phyloP scores from a whole-genome alignment of 2,329 filamentous ascomycete genomes.

The Setomelanomma holmii region DNA sequence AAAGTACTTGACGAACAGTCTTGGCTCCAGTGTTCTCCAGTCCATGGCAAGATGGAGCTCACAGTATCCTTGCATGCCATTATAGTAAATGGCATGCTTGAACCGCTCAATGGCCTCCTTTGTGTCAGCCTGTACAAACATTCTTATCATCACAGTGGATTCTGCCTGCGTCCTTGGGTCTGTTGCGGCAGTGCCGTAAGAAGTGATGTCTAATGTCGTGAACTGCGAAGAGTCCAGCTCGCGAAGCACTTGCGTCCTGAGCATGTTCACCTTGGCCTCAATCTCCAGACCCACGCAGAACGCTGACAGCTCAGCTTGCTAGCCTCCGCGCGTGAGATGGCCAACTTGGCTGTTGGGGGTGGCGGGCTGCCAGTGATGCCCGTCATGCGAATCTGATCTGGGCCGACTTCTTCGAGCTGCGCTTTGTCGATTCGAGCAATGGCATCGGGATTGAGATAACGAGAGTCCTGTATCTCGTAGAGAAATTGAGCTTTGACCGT shows the following conservation, averaged over 20 bases:
- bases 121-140: background rate
- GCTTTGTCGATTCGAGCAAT: slow-evolving; percentile 16
- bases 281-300: slow-evolving; percentile 26
- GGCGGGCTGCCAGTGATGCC: slow-evolving; percentile 52
- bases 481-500: slow-evolving; percentile 61
- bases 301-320: slow-evolving; percentile 34
- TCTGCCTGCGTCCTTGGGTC: background rate
- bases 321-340: slow-evolving; percentile 23
- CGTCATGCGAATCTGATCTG: slow-evolving; percentile 39
- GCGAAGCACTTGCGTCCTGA: slow-evolving; percentile 19
- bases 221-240: slow-evolving; percentile 10
- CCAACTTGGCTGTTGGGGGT: slow-evolving; percentile 57
- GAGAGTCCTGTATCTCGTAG: slow-evolving; percentile 40
- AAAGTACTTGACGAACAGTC: slow-evolving; percentile 24
- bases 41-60: slow-evolving; percentile 47
- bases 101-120: background rate
- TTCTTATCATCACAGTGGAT: background rate
- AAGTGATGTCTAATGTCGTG: background rate
- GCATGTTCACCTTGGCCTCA: slow-evolving; percentile 18
- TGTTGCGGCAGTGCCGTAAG: background rate
- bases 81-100: background rate
- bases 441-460: slow-evolving; percentile 23
- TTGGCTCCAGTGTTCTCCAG: slow-evolving; percentile 47
- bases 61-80: background rate
- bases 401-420: slow-evolving; percentile 9